Base-by-base conservation (phyloP, 2,329 filamentous ascomycete genomes). In the Tolypocladium tropicale region DNA sequence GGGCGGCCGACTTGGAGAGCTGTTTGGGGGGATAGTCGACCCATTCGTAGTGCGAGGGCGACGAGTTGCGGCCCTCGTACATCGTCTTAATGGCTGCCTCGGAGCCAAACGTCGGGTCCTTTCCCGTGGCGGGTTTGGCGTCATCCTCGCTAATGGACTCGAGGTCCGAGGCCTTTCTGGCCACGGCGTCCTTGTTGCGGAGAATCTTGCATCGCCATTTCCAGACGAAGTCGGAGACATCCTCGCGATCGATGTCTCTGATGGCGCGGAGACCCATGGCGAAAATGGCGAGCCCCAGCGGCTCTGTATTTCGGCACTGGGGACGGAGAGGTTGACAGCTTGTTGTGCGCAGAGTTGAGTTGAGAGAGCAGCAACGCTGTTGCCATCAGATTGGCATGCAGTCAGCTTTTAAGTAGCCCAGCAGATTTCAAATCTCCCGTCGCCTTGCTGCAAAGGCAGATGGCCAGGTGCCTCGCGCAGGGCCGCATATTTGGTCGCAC, bases 11-110 rank as follows among this genome's bases (percentile, higher is more conserved):
- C 56, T 74, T 75, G 63, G 69, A 74, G 55, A 74, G 62, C 64
- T 75, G 71, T 57, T 69, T 71, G 37, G 74, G 74, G 3, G 75
- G 74, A 53, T 70, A 71, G 56, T 72, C 68, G 34, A 71, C 69
- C 73, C 73, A 76, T 53, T 72, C 65, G 55, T 63, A 72, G 43
- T 58, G 33, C 12, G 39, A 16, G 1, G 57, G 53, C 11, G 54
- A 54, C 9, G 63, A 65, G 37, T 65, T 61, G 36, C 62, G 63
- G 9, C 69, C 68, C 57, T 76, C 73, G 62, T 74, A 77, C 12
- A 75, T 60, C 2, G 67, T 73, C 64, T 75, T 74, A 59, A 73
- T 64, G 51, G 60, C 60, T 23, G 64, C 57, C 11, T 70, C 65
- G 25, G 60, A 57, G 18, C 68, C 70, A 30, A 70, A 66, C 2